These are phyloP conservation scores for Talaromyces ruber DNA, from an alignment of 495 filamentous ascomycete species.

Conservation along the genomic window DNA sequence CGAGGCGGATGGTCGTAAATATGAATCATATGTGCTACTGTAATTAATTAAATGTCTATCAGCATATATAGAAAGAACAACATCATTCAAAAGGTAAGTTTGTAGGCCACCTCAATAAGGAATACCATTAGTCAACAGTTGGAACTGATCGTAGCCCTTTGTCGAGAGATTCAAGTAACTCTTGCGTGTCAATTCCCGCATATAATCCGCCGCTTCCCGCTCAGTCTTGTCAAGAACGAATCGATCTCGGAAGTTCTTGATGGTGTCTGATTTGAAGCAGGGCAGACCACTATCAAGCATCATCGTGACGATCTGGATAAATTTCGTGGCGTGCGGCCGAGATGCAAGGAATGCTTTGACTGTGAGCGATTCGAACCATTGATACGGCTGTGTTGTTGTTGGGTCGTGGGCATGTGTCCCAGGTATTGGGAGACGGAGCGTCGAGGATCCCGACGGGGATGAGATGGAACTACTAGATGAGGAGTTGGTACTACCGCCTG, in stretches of 20 bases:
- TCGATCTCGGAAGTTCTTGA: conserved; percentile 83
- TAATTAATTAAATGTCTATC: neutral
- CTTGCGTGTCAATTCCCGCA: conserved; percentile 78
- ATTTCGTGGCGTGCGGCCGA: conserved; percentile 76
- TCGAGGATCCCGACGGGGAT: neutral
- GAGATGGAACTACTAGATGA: neutral
- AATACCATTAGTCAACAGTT: conserved; percentile 94
- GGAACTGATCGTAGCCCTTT: conserved; percentile 92
- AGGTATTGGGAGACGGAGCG: conserved; percentile 21
- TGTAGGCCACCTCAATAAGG: conserved; percentile 51
- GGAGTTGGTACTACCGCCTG: neutral
- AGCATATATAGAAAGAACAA: neutral
- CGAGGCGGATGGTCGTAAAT: neutral
- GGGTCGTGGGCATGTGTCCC: conserved; percentile 31
- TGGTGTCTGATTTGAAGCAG: conserved; percentile 95
- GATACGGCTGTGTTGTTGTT: conserved; percentile 76
- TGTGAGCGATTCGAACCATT: conserved; percentile 92
- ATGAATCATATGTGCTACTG: neutral
- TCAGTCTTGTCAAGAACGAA: conserved; percentile 93
- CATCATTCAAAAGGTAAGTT: neutral
- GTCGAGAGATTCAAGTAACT: conserved; percentile 85
- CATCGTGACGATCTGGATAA: conserved; percentile 78
- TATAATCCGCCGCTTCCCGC: conserved; percentile 89
- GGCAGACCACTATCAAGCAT: conserved; percentile 97
- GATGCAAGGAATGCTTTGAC: conserved; percentile 92